Conservation (phyloP, 2,329 filamentous ascomycete genomes). For the Epichloe hybrida region DNA sequence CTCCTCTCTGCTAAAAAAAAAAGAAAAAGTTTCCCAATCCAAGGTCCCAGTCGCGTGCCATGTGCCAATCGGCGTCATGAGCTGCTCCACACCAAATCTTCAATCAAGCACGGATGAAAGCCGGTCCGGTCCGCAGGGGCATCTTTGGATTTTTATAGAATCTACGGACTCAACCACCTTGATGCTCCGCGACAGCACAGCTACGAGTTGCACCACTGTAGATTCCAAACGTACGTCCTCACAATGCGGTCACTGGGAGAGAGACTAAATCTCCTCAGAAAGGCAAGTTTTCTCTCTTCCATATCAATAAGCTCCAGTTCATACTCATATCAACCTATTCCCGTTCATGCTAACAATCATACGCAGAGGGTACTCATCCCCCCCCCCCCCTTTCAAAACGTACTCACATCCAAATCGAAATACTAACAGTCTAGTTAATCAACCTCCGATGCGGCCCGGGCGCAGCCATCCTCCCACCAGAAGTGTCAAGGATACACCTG, state of each 20-base stretch:
- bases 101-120: slow-evolving; percentile 10
- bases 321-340: background rate
- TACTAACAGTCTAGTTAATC: slow-evolving; percentile 44
- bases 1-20: background rate
- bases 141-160: background rate
- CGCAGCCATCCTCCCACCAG: slow-evolving; percentile 64
- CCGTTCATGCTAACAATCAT: background rate
- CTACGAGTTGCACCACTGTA: background rate
- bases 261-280: slow-evolving; percentile 61
- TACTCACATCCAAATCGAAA: slow-evolving; percentile 1
- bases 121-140: slow-evolving; percentile 11
- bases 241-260: slow-evolving; percentile 39
- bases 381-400: slow-evolving; percentile 4
- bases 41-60: background rate
- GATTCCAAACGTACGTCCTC: background rate
- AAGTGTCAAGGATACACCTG: slow-evolving; percentile 63
- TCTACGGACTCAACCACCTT: background rate
- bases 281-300: slow-evolving; percentile 37
- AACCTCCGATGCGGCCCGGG: slow-evolving; percentile 68
- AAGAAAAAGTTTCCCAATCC: background rate
- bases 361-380: slow-evolving; percentile 27
- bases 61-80: background rate
- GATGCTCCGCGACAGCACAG: background rate
- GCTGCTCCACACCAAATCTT: background rate
- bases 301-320: background rate